Percentiles rank a stretch among this genome's conserved stretches.
Evolutionary conservation across 192 early-diverging fungal genomes (phyloP).

Genomic region (Phlyctochytrium bullatum): DNA sequence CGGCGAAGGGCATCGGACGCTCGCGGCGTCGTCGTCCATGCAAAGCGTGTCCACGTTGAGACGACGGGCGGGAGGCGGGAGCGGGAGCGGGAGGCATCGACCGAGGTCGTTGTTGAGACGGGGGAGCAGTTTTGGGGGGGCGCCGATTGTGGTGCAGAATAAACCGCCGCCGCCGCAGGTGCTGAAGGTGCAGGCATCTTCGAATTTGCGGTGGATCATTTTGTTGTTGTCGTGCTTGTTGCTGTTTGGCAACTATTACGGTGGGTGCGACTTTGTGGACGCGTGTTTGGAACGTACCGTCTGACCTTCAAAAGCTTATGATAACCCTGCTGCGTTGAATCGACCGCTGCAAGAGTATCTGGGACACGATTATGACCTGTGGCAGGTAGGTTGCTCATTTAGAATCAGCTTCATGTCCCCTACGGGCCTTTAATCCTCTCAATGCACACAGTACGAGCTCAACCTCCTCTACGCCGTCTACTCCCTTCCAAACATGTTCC

Average conservation of each 20-base stretch:
- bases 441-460: constrained; percentile 45
- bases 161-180: not conserved
- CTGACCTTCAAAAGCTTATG: constrained; percentile 29
- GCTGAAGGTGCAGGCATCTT: not conserved
- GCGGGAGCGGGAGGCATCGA: constrained; percentile 1
- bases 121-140: constrained; percentile 41
- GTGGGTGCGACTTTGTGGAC: constrained; percentile 8
- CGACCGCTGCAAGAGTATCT: constrained; percentile 48
- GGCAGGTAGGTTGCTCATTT: constrained; percentile 21
- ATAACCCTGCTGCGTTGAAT: constrained; percentile 52
- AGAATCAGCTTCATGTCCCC: not conserved
- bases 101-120: constrained; percentile 20
- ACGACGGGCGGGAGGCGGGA: not conserved
- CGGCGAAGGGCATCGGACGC: too few relatives aligned
- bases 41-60: too few relatives aligned
- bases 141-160: constrained; percentile 28
- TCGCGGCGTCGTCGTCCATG: too few relatives aligned
- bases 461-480: constrained; percentile 62
- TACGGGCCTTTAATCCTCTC: not conserved
- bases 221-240: constrained; percentile 42
- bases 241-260: constrained; percentile 50
- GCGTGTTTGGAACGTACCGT: constrained; percentile 12
- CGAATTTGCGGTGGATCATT: constrained; percentile 38
- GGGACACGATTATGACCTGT: constrained; percentile 35
- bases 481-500: constrained; percentile 64